phyloP scores from a whole-genome alignment of 169 alveolate species.

The Cryptosporidium ryanae region DNA sequence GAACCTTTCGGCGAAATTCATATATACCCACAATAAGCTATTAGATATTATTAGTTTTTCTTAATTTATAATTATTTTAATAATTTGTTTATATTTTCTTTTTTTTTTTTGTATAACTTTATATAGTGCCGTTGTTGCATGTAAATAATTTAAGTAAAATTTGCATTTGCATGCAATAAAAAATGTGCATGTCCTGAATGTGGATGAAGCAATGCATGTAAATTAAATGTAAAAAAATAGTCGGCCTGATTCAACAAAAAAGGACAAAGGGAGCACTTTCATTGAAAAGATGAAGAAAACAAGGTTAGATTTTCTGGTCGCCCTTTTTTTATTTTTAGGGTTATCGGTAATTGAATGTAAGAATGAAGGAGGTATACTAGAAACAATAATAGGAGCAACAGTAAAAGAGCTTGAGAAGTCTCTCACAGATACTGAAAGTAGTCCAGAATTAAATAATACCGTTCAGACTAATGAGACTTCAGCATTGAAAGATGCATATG shows the following conservation, averaged over 20 bases:
- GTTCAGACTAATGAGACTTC: slow-evolving; percentile 19
- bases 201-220: slow-evolving; percentile 56
- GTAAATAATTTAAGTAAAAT: too few species aligned
- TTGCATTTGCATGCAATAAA: slow-evolving; percentile 51
- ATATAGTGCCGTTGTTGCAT: slow-evolving; percentile 21
- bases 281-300: slow-evolving; percentile 48
- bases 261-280: slow-evolving; percentile 16
- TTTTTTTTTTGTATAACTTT: slow-evolving; percentile 1
- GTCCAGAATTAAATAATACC: slow-evolving; percentile 15
- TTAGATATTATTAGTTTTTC: not conserved
- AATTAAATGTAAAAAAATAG: not conserved
- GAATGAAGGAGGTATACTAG: slow-evolving; percentile 60
- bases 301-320: slow-evolving; percentile 55
- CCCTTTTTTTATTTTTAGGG: slow-evolving; percentile 47
- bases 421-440: not conserved
- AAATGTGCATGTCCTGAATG: slow-evolving; percentile 43
- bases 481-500: slow-evolving; percentile 41
- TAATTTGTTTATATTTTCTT: too few species aligned
- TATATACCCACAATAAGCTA: slow-evolving; percentile 11
- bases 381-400: slow-evolving; percentile 51
- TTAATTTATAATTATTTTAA: slow-evolving; percentile 6
- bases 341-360: slow-evolving; percentile 47
- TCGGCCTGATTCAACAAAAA: too few species aligned
- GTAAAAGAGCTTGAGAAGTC: slow-evolving; percentile 42
- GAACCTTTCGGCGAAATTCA: slow-evolving; percentile 50